These are phyloP conservation scores for Penicillium fimorum DNA, from an alignment of 495 filamentous ascomycete genomes.

Conservation along the genomic window DNA sequence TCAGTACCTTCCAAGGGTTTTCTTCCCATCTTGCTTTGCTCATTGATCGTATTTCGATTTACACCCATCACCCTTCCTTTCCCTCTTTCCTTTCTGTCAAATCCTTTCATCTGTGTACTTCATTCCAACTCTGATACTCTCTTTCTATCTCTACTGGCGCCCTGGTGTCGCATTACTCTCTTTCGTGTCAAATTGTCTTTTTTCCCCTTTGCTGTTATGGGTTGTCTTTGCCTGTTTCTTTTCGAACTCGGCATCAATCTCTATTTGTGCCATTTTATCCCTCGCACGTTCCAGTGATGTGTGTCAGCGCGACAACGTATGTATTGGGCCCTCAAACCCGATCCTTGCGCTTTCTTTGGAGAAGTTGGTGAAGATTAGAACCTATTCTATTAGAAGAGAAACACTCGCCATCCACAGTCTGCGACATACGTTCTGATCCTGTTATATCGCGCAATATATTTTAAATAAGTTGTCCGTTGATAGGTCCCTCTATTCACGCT, in stretches of 20 bases:
- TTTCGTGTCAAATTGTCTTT: constrained; percentile 10
- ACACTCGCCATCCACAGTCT: not conserved
- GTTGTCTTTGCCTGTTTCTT: constrained; percentile 5
- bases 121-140: constrained; percentile 21
- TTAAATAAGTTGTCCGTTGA: not conserved
- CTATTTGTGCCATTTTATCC: not conserved
- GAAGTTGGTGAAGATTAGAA: not conserved
- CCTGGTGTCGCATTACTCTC: constrained; percentile 21
- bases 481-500: not conserved
- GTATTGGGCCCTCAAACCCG: not conserved
- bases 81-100: constrained; percentile 15
- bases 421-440: not conserved
- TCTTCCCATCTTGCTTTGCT: constrained; percentile 15
- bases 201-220: constrained; percentile 9
- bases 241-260: not conserved
- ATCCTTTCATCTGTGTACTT: constrained; percentile 17
- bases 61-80: constrained; percentile 4
- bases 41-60: constrained; percentile 10
- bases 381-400: not conserved
- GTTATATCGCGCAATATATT: not conserved
- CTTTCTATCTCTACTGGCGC: constrained; percentile 16
- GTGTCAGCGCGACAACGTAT: not conserved
- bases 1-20: constrained; percentile 6
- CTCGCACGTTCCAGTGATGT: not conserved
- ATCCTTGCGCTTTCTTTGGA: not conserved